Percentiles rank a stretch among this genome's conserved stretches.
Evolutionary conservation across 2,329 filamentous ascomycete genomes (phyloP).

Genomic region (Pseudopyrenochaeta lycopersici): DNA sequence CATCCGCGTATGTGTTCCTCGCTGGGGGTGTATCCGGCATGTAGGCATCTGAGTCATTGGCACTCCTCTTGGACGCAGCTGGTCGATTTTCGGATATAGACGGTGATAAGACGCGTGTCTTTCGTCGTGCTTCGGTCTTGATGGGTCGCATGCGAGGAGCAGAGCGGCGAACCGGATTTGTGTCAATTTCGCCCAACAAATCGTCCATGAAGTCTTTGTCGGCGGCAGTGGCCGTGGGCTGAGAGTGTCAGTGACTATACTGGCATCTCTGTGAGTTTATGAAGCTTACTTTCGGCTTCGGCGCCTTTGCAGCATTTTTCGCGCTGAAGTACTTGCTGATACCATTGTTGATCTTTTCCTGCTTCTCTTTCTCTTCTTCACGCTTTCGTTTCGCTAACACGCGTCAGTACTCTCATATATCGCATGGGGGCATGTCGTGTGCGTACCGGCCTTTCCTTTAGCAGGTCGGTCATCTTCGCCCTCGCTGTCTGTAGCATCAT

Average conservation of each 20-base stretch:
- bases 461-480: conserved; percentile 73
- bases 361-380: conserved; percentile 84
- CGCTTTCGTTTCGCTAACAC: conserved; percentile 80
- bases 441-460: conserved; percentile 66
- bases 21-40: conserved; percentile 53
- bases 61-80: conserved; percentile 28
- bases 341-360: conserved; percentile 86
- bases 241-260: conserved; percentile 27
- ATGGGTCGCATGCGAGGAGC: conserved; percentile 68
- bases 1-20: conserved; percentile 56
- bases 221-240: conserved; percentile 82
- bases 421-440: not conserved
- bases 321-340: conserved; percentile 96
- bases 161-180: conserved; percentile 69
- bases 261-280: not conserved
- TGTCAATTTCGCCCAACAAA: conserved; percentile 87
- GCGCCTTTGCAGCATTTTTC: conserved; percentile 68
- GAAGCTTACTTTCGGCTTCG: conserved; percentile 79
- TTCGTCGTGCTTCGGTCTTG: conserved; percentile 79
- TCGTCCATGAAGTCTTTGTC: conserved; percentile 88
- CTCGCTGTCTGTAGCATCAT: conserved; percentile 73
- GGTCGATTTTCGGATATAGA: conserved; percentile 62
- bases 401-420: conserved; percentile 24
- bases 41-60: conserved; percentile 52
- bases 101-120: conserved; percentile 82